Evolutionary conservation across 768 basidiomycete genomes (phyloP).

Genomic region (Cystobasidium tubakii): DNA sequence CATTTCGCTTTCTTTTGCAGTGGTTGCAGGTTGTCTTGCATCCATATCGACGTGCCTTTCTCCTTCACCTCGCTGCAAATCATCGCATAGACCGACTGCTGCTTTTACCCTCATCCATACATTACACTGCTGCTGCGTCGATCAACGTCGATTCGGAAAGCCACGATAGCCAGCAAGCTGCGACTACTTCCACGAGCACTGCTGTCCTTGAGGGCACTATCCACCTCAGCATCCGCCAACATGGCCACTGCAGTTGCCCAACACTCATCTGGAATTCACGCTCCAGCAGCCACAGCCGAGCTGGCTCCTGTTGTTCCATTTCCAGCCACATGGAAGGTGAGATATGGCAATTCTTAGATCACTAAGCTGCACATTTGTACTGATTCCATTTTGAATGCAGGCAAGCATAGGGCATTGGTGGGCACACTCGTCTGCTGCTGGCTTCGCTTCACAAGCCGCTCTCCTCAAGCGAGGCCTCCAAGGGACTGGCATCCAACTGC

Average conservation of each 20-base stretch:
- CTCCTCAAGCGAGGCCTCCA: constrained; percentile 19
- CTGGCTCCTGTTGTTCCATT: constrained; percentile 8
- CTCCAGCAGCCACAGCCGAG: neutral
- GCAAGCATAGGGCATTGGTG: constrained; percentile 27
- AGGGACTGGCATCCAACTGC: constrained; percentile 19
- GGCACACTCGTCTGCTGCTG: neutral
- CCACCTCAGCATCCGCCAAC: neutral
- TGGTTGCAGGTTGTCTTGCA: no score
- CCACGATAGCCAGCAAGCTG: neutral
- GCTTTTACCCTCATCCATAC: neutral
- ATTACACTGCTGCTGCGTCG: neutral
- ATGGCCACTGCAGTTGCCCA: constrained; percentile 2
- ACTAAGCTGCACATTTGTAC: no score
- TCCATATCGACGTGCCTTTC: no score
- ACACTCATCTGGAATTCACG: neutral
- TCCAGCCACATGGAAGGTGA: constrained; percentile 33
- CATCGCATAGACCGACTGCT: no score
- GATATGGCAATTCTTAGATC: neutral
- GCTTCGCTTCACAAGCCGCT: constrained; percentile 5
- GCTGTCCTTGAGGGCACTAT: constrained; percentile 19
- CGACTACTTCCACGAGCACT: neutral
- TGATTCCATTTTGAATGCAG: no score
- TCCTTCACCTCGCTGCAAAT: no score
- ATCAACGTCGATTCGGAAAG: neutral
- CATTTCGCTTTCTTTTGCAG: no score